Conservation (phyloP, 805 yeast genomes). For the Kodamaea jinghongensis region DNA sequence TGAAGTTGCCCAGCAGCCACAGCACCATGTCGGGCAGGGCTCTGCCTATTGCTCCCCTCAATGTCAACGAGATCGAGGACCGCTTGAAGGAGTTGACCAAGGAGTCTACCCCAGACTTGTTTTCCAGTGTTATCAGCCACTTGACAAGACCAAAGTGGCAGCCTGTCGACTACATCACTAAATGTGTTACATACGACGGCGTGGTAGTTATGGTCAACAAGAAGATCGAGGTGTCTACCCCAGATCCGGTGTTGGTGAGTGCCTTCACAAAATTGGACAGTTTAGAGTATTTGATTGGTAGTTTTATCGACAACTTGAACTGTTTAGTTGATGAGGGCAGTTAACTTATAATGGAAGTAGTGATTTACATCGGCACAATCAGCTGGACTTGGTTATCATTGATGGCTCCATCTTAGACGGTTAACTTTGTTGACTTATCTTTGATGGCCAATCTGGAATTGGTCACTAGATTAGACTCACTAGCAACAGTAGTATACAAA, state of each 20-base stretch:
- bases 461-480: too few species aligned
- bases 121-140: conserved; percentile 23
- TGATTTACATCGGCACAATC: too few species aligned
- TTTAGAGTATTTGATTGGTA: conserved; percentile 49
- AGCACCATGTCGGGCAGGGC: conserved; percentile 3
- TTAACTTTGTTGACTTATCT: too few species aligned
- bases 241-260: conserved; percentile 66
- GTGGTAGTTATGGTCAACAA: conserved; percentile 61
- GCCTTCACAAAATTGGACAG: conserved; percentile 62
- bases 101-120: conserved; percentile 11
- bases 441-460: too few species aligned
- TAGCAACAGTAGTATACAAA: too few species aligned
- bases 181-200: conserved; percentile 51
- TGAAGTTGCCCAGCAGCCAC: conserved; percentile 34
- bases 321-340: conserved; percentile 7
- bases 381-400: too few species aligned
- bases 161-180: conserved; percentile 53
- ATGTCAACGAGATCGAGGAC: conserved; percentile 22
- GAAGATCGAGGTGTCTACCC: conserved; percentile 57
- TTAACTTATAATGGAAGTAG: too few species aligned
- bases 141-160: conserved; percentile 28
- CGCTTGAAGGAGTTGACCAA: conserved; percentile 14
- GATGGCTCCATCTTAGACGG: too few species aligned
- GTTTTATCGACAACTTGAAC: conserved; percentile 22
- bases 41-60: conserved; percentile 18